A percentile compares a stretch with the other conserved stretches of the same genome.
Evolutionary conservation across 2,329 filamentous ascomycete genomes (phyloP).

Genomic region (Aspergillus arachidicola): DNA sequence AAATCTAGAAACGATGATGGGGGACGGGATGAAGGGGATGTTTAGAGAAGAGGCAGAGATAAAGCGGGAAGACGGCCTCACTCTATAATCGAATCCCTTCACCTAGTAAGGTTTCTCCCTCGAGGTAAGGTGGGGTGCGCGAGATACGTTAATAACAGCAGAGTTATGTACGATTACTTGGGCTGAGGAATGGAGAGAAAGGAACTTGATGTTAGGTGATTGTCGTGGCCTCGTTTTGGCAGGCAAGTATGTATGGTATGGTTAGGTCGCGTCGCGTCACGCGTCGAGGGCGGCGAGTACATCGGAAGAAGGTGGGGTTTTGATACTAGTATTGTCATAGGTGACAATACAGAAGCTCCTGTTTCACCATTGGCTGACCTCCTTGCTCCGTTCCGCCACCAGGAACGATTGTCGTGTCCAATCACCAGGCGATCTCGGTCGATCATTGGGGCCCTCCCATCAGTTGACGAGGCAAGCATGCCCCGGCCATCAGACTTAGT

Average conservation of each 20-base stretch:
- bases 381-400: slow-evolving; percentile 20
- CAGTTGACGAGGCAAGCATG: slow-evolving; percentile 13
- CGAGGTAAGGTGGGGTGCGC: slow-evolving; percentile 23
- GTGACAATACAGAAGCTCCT: slow-evolving; percentile 23
- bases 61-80: slow-evolving; percentile 16
- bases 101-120: slow-evolving; percentile 10
- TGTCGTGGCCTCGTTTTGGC: slow-evolving; percentile 6
- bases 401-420: slow-evolving; percentile 10
- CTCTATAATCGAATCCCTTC: slow-evolving; percentile 20
- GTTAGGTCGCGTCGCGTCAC: slow-evolving; percentile 31
- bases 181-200: slow-evolving; percentile 20
- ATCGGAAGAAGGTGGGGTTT: background rate
- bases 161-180: slow-evolving; percentile 20
- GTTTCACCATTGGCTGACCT: slow-evolving; percentile 9
- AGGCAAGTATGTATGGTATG: slow-evolving; percentile 29
- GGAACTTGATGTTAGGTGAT: slow-evolving; percentile 22
- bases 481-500: background rate
- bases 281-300: slow-evolving; percentile 20
- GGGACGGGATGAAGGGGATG: background rate
- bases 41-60: slow-evolving; percentile 7
- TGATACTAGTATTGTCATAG: slow-evolving; percentile 17
- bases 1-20: background rate
- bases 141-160: slow-evolving; percentile 20
- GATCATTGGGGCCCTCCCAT: slow-evolving; percentile 18
- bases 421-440: slow-evolving; percentile 16